Base-by-base conservation (phyloP, 2,329 filamentous ascomycete species). In the Fusarium compactum region DNA sequence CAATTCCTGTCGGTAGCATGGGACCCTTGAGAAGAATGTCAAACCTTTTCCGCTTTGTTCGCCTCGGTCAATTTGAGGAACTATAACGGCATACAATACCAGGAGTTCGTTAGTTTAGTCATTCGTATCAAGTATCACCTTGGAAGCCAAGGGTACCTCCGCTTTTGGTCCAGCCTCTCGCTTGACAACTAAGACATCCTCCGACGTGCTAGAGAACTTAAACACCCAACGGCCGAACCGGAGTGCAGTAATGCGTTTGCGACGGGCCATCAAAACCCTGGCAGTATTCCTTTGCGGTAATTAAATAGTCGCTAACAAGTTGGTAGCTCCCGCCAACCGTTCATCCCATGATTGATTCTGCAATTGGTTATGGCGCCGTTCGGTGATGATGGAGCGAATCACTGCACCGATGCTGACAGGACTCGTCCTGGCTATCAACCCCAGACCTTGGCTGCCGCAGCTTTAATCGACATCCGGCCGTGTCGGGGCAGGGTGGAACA, bases 241-340 rank as follows among this genome's bases (percentile, higher is more conserved):
- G 65, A 59, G 51, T 45, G 32, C 38, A 63, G 45, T 51, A 65
- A 59, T 29, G 7, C 66, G 38, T 48, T 53, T 60, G 61, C 58
- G 51, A 69, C 53, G 61, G 22, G 40, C 22, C 45, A 65, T 58
- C 29, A 30, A 55, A 48, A 50, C 71, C 69, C 56, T 71, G 67
- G 61, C 16, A 38, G 34, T 38, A 60, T 53, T 58, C 65, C 45
- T 62, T 56, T 43, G 53, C 65, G 62, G 72, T 67, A 71, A 74
- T 64, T 63, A 63, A 52, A 57, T 62, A 74, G 65, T 65, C 67
- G 65, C 67, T 53, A 57, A 60, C 57, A 62, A 67, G 46, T 55
- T 62, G 54, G 30, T 57, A 58, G 54, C 63, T 58, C 61, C 62
- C 48, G 65, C 44, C 58, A 71, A 60, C 43, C 61, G 60, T 40